Evolutionary conservation across 2,329 filamentous ascomycete species (phyloP), one percentile per base, ranked within the genome.

Genomic region (Emmonsia crescens): DNA sequence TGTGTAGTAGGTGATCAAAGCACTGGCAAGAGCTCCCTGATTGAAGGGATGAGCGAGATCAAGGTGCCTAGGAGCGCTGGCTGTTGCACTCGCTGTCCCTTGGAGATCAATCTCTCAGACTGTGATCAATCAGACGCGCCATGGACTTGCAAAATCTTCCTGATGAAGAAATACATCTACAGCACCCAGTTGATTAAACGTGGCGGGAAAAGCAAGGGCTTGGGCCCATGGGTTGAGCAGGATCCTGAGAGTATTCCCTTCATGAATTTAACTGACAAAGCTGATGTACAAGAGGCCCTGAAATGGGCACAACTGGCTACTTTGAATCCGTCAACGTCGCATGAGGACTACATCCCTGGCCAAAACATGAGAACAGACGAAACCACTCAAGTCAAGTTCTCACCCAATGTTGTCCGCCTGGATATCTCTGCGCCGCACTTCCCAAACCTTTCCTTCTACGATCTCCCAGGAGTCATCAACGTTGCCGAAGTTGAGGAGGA

Each of bases 1-100:
- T 88, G 93, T 5, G 83, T 96, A 0, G 85, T 96, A 0, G 91
- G 91, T 0, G 91, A 96, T 57, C 91, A 96, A 69, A 89, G 85
- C 0, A 88, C 90, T 0, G 92, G 91, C 0, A 96, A 96, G 70
- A 91, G 86, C 0, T 91, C 81, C 0, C 70, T 83, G 0, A 81
- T 82, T 59, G 85, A 85, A 14, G 85, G 83, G 0, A 82, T 89
- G 63, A 76, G 55, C 0, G 88, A 86, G 3, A 86, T 94, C 29
- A 85, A 85, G 24, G 83, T 93, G 0, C 90, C 90, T 0, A 81
- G 87, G 1, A 84, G 82, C 48, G 82, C 83, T 3, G 88, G 87
- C 0, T 89, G 87, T 0, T 96, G 91, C 68, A 96, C 91, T 0
- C 78, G 88, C 0, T 95, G 89, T 62, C 90, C 91, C 0, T 81